These are phyloP conservation scores for Fusarium neocosmosporiellum DNA, from an alignment of 2,329 filamentous ascomycete species.

Conservation along the genomic window DNA sequence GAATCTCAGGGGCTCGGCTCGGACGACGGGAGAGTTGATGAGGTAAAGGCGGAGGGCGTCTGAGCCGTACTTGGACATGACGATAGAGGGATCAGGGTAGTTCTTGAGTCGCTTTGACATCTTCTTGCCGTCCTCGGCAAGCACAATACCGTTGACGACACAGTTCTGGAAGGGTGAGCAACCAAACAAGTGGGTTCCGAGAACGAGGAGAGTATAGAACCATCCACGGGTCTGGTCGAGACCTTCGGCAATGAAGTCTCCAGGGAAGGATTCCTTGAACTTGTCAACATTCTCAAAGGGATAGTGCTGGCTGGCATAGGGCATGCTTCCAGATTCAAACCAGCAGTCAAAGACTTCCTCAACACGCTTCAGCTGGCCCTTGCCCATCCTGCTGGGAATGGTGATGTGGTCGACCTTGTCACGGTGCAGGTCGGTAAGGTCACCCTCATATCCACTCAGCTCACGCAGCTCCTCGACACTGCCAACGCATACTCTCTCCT, in stretches of 20 bases:
- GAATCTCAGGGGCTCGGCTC: constrained; percentile 90
- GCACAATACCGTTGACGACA: constrained; percentile 94
- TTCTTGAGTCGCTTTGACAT: constrained; percentile 99
- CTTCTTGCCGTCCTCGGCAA: constrained; percentile 96
- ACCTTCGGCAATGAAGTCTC: constrained; percentile 94
- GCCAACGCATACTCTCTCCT: constrained; percentile 87
- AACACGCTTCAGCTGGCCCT: constrained; percentile 81
- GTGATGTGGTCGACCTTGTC: constrained; percentile 95
- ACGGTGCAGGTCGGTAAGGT: constrained; percentile 87
- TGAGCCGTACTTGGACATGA: constrained; percentile 90
- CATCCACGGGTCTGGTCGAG: constrained; percentile 94
- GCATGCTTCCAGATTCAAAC: constrained; percentile 98
- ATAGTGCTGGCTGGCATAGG: constrained; percentile 90
- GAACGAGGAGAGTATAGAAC: constrained; percentile 93
- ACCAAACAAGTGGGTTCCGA: constrained; percentile 89
- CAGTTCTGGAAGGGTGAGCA: constrained; percentile 92
- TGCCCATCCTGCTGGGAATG: constrained; percentile 89
- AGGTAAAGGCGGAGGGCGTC: constrained; percentile 95
- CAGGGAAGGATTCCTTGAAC: constrained; percentile 85
- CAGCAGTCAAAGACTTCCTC: constrained; percentile 96
- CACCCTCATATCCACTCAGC: constrained; percentile 86
- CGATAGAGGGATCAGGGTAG: constrained; percentile 85
- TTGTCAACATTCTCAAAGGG: constrained; percentile 89
- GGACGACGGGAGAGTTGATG: constrained; percentile 95
- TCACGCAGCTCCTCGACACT: constrained; percentile 86